A percentile compares a stretch with the other conserved stretches of the same genome.
These are phyloP conservation scores for Coemansia sp. DNA, from an alignment of 192 early-diverging fungal species.

Conservation along the genomic window DNA sequence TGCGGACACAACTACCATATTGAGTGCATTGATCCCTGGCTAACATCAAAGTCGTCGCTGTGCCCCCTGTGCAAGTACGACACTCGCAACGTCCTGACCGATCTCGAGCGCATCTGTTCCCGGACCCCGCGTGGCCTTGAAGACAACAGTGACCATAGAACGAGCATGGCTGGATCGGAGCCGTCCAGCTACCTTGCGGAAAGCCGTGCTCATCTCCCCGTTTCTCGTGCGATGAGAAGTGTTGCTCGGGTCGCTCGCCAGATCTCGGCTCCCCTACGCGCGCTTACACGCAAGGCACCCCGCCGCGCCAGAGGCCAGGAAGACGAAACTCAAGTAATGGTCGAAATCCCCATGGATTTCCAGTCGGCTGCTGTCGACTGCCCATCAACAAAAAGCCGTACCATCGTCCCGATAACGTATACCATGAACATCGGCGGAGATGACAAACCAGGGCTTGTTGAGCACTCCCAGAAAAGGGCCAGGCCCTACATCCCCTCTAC, in stretches of 20 bases:
- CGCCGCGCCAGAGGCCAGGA: background rate
- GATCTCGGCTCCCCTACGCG: slow-evolving; percentile 1
- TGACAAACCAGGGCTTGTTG: background rate
- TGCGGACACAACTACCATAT: slow-evolving; percentile 54
- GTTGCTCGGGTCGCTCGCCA: background rate
- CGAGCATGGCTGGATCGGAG: slow-evolving; percentile 12
- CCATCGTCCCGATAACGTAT: slow-evolving; percentile 2
- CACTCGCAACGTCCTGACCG: slow-evolving; percentile 40
- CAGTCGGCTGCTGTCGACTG: background rate
- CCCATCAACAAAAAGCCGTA: background rate
- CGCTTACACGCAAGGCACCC: background rate
- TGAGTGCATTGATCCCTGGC: slow-evolving; percentile 53
- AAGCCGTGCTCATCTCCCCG: slow-evolving; percentile 17
- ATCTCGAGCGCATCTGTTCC: slow-evolving; percentile 31
- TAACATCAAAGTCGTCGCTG: slow-evolving; percentile 44
- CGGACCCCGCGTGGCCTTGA: slow-evolving; percentile 18
- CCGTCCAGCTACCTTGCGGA: slow-evolving; percentile 39
- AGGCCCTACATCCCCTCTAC: background rate
- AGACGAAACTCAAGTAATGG: background rate
- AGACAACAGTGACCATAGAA: slow-evolving; percentile 5
- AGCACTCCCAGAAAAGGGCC: background rate
- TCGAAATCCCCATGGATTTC: background rate
- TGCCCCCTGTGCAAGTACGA: slow-evolving; percentile 53
- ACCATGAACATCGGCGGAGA: background rate
- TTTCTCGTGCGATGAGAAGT: slow-evolving; percentile 1